Base-by-base conservation (phyloP, 139 green algal genomes). In the Coccomyxa sp. region DNA sequence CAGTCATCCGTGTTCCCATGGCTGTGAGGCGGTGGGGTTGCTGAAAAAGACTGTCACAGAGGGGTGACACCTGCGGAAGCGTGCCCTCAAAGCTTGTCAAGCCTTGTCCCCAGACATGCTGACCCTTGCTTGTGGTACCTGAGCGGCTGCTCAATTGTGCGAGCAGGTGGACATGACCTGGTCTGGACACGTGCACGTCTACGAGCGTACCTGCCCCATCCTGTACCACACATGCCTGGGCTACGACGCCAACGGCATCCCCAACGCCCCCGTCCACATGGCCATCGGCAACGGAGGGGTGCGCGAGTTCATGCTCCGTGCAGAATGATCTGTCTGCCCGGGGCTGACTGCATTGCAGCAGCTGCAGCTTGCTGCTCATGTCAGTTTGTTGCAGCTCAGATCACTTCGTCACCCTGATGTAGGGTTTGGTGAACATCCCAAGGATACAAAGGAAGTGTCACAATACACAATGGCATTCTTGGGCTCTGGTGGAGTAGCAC, bases 161-260 rank as follows among this genome's bases (percentile, higher is more conserved):
- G n/a, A 31, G 64, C 64, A 71, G 64, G 64, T 71, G 64, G 64
- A 71, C n/a, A 31, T 71, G 64, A 71, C 64, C 1, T 34, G 27
- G 64, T 34, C 64, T 38, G 64, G 64, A 34, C 64, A 71, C 7
- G 64, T 71, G 64, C 64, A 71, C n/a, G 2, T 71, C 24, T 71
- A 71, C 35, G 64, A 31, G 64, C 64, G 64, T 29, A 71, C 64
- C 64, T 71, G 64, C 64, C 64, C 64, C 14, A 29, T 71, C 24
- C n/a, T 71, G 29, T 37, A 34, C 24, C 33, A 71, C 24, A 10
- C 10, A 10, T 71, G 64, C 64, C 64, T 71, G 64, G 64, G 64
- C n/a, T 38, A 34, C 64, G 35, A 34, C 7, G n/a, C 29, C 64
- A 71, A 22, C n/a, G 64, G 29, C n/a, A 29, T 37, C 64, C 27